phyloP scores from a whole-genome alignment of 768 basidiomycete species.

The Boletus vermiculosoides region DNA sequence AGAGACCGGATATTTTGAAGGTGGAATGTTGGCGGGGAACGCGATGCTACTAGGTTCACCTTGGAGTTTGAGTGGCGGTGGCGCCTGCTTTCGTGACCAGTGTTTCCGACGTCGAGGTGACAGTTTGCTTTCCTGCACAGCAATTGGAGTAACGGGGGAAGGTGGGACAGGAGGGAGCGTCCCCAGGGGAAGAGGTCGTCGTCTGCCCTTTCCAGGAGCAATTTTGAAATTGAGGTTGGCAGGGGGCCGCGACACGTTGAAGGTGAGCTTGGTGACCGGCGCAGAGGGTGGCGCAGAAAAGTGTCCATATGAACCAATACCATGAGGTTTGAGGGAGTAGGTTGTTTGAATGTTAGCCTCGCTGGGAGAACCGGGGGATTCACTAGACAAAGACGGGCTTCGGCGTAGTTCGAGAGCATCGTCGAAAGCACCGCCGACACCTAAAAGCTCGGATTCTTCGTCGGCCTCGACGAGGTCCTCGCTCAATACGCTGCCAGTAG shows the following conservation, averaged over 20 bases:
- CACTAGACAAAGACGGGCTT: conserved; percentile 36
- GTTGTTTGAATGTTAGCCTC: conserved; percentile 28
- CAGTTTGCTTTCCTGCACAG: conserved; percentile 34
- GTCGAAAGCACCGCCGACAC: conserved; percentile 65
- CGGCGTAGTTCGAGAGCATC: conserved; percentile 34
- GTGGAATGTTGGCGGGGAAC: conserved; percentile 26
- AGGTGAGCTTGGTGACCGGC: conserved; percentile 57
- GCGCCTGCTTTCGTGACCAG: conserved; percentile 52
- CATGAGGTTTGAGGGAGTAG: conserved; percentile 22
- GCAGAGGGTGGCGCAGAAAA: conserved; percentile 47
- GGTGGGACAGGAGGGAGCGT: conserved; percentile 70
- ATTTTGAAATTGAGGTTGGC: conserved; percentile 52
- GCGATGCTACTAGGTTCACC: conserved; percentile 26
- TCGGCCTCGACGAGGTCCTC: conserved; percentile 83
- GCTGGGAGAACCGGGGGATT: conserved; percentile 36
- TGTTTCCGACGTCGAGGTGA: conserved; percentile 45
- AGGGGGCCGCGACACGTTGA: conserved; percentile 41
- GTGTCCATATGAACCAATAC: conserved; percentile 5
- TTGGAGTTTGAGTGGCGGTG: conserved; percentile 56
- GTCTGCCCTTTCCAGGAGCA: conserved; percentile 52
- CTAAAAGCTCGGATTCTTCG: conserved; percentile 71
- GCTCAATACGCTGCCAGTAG: conserved; percentile 67
- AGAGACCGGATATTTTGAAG: conserved; percentile 26
- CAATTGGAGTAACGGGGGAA: conserved; percentile 58
- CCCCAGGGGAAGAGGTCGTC: conserved; percentile 60